Base-by-base conservation (phyloP, 208 protist genomes). In the Leptomonas seymouri region DNA sequence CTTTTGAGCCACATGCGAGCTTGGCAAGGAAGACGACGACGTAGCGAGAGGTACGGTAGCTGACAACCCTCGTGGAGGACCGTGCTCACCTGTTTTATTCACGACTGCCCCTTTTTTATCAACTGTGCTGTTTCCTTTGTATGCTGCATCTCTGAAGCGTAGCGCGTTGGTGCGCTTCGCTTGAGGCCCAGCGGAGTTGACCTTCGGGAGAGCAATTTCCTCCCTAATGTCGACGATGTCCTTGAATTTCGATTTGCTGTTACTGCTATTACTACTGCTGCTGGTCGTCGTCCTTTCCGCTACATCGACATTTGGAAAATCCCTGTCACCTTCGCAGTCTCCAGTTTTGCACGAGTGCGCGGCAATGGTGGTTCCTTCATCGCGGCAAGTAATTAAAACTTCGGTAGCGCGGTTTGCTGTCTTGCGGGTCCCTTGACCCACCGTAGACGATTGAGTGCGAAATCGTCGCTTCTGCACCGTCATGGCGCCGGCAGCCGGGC, bases 371-470 rank as follows among this genome's bases (percentile, higher is more conserved):
- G 28, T 12, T 9, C 18, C 44, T 21, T 36, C 14, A 3, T 31
- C 46, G 27, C 54, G 16, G 20, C 21, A 31, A 3, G 54, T 8
- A 12, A 30, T 31, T 41, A 21, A 39, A 3, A 25, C 20, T 15
- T 53, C 23, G 23, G 14, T 20, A n/a, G n/a, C 11, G n/a, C 15
- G 25, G 31, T 25, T 48, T 0, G 45, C n/a, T 2, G 42, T 1
- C 1, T 39, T 42, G 18, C 56, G 48, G 2, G 49, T 14, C 30
- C 25, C 48, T 21, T 5, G 30, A 14, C 9, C 25, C 11, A 55
- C 49, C 4, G 7, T 61, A 11, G 71, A 76, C 3, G 71, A 49
- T 41, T 50, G 64, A 14, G 64, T 23, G 48, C 39, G 57, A 4
- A 71, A 58, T 25, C 34, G 49, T 16, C 49, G 44, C 41, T 41